These are phyloP conservation scores for Eucalyptus erythrocorys DNA, from an alignment of 345 rosid species.

Conservation along the genomic window DNA sequence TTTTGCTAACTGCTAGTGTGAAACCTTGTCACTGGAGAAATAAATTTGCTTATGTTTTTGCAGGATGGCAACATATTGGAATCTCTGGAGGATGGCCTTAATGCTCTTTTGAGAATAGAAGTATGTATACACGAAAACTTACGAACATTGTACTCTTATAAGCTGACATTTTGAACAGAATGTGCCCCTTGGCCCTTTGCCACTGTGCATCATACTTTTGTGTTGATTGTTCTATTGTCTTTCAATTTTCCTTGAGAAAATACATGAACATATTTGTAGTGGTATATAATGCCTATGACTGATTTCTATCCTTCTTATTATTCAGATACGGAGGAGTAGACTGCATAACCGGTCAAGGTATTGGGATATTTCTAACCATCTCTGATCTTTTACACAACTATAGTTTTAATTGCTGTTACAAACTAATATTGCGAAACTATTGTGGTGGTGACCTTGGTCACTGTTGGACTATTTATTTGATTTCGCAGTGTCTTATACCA, in stretches of 20 bases:
- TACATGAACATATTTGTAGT: not conserved
- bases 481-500: not conserved
- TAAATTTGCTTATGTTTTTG: conserved; percentile 5
- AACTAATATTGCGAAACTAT: not conserved
- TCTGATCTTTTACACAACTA: not conserved
- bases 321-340: conserved; percentile 93
- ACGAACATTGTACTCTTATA: not conserved
- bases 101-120: conserved; percentile 88
- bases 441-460: not conserved
- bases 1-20: not conserved
- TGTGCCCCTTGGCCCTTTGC: not conserved
- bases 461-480: not conserved
- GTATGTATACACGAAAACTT: conserved; percentile 33
- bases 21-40: not conserved
- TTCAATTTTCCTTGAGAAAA: not conserved
- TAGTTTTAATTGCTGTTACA: not conserved
- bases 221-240: not conserved
- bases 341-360: conserved; percentile 95
- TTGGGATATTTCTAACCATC: not conserved
- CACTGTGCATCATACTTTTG: not conserved
- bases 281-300: not conserved
- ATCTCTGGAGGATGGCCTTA: conserved; percentile 85
- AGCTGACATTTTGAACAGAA: not conserved
- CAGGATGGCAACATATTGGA: conserved; percentile 66
- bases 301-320: not conserved